Evolutionary conservation across 495 filamentous ascomycete genomes (phyloP), one percentile per base, ranked within the genome.

Genomic region (Penicillium pancosmium): DNA sequence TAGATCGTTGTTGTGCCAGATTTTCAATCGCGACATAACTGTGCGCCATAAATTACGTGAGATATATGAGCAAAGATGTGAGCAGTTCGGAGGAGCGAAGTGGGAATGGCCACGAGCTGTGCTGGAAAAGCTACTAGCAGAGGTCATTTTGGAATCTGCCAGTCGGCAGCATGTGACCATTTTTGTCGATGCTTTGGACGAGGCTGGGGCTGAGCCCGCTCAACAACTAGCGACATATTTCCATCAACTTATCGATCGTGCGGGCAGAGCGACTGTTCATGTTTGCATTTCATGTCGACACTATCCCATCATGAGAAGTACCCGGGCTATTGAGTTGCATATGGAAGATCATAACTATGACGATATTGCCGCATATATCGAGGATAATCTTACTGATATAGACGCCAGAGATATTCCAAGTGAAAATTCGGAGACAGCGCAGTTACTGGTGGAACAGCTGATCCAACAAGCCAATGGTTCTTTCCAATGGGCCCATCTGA

Each of bases 351-450:
- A 62, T 46, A 62, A 38, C 13, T 7, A 38, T 3, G 3, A 15
- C 1, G 35, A 38, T 38, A 62, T 54, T 10, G 36, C 54, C 2
- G 25, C 33, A 25, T 56, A 56, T 15, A 56, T 56, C 5, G 11
- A 36, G 5, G 43, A 49, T 38, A 15, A 9, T 2, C 31, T 56
- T 49, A 13, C 18, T n/a, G 27, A 49, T 0, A 38, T 11, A n/a
- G 25, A 27, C 5, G 4, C 5, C 5, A 7, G 25, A 27, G 25
- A 27, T 5, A 27, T 2, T 27, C 25, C 25, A 0, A 27, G 25
- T 27, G 54, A 49, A 13, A 12, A n/a, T n/a, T 9, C 18, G 5
- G 54, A 36, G 5, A 38, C 1, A 9, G 5, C 6, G 31, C 13
- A 19, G 3, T 2, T 46, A 25, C n/a, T 55, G 3, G 11, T 48